phyloP scores from a whole-genome alignment of 108 stramenopile genomes.

The Fistulifera pelliculosa region DNA sequence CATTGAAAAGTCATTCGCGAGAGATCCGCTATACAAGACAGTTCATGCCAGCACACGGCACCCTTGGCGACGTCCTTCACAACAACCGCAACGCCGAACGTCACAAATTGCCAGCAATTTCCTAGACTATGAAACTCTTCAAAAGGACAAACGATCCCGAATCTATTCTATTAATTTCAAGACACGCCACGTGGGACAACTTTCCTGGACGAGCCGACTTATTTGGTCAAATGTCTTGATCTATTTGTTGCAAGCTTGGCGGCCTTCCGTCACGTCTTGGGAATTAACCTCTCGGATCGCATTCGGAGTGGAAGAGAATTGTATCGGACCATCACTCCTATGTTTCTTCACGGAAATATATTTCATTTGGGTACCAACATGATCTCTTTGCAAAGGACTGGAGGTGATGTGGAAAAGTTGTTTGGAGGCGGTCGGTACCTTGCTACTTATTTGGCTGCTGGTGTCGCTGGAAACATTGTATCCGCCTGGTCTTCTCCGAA shows the following conservation, averaged over 20 bases:
- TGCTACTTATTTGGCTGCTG: slow-evolving; percentile 50
- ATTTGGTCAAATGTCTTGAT: background rate
- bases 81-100: no score
- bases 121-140: no score
- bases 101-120: no score
- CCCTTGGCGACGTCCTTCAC: no score
- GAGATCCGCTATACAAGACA: no score
- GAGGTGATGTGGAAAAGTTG: slow-evolving; percentile 47
- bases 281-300: slow-evolving; percentile 58
- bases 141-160: no score
- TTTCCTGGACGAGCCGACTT: background rate
- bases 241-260: slow-evolving; percentile 1
- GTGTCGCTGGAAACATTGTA: slow-evolving; percentile 65
- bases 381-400: slow-evolving; percentile 51
- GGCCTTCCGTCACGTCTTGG: slow-evolving; percentile 10
- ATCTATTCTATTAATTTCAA: no score
- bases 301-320: slow-evolving; percentile 58
- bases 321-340: slow-evolving; percentile 60
- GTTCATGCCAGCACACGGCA: no score
- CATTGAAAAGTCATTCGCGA: no score
- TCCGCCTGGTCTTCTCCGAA: slow-evolving; percentile 54
- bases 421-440: slow-evolving; percentile 40
- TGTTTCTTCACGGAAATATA: slow-evolving; percentile 70
- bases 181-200: no score
- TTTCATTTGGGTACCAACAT: slow-evolving; percentile 64